Base-by-base conservation (phyloP, 768 basidiomycete genomes). In the Rhizopogon vesiculosus region DNA sequence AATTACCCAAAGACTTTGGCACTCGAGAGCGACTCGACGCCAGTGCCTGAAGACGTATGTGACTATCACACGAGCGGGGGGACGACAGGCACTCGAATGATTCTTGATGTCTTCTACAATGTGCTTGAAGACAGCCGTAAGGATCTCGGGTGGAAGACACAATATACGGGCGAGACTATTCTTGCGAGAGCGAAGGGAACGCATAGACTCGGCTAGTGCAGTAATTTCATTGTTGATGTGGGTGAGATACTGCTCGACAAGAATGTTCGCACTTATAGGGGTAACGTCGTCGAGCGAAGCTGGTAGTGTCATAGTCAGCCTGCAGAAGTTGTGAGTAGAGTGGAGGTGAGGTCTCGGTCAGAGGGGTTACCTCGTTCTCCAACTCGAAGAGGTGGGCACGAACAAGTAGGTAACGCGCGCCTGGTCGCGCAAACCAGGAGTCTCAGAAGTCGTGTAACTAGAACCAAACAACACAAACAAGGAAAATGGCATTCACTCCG, bases 11-110 rank as follows among this genome's bases (percentile, higher is more conserved):
- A 81, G 68, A 12, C 53, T 60, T 1, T 78, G 72, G 52, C 69
- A 74, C 44, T 61, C 68, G 13, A 80, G 55, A 5, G 78, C 76
- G 4, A 79, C 71, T 0, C 70, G 58, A 25, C 79, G 74, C 77
- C 78, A 80, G 50, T 75, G 71, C 19, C 54, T 57, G 42, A 67
- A 70, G 25, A 25, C 25, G 3, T 25, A 4, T 7, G 69, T 65
- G 28, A 68, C 52, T 3, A 44, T 51, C 51, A 63, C 58, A 67
- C 64, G 69, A 19, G 29, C 3, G 25, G 66, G 66, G 3, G 7
- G 8, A 18, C 12, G 3, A 19, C 28, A 7, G 13, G 15, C 6
- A 6, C 10, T 10, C 9, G 7, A 3, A 16, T 35, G 16, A 7
- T 15, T 41, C 29, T 28, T 9, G 8, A 8, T 10, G 25, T 25